Percentiles rank a stretch among this genome's conserved stretches.
Conservation (phyloP, 2,329 filamentous ascomycete species). For the Fusarium verrucosum region DNA sequence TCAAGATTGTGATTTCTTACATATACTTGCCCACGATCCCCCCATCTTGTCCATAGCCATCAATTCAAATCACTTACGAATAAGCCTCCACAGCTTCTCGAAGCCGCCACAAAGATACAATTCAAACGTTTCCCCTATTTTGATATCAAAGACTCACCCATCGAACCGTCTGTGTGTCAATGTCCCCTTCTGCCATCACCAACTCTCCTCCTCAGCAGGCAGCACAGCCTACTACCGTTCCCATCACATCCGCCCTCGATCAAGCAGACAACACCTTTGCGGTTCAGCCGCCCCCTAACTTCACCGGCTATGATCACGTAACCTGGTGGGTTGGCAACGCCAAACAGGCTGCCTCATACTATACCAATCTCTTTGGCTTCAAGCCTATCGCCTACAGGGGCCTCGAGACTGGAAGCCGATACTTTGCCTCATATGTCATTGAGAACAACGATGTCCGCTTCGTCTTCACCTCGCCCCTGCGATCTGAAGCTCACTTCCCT, state of each 20-base stretch:
- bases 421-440: slow-evolving; percentile 84
- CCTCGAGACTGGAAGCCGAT: slow-evolving; percentile 85
- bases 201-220: slow-evolving; percentile 59
- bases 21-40: slow-evolving; percentile 32
- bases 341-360: slow-evolving; percentile 92
- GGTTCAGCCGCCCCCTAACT: slow-evolving; percentile 64
- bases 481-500: slow-evolving; percentile 65
- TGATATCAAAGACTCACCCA: slow-evolving; percentile 20
- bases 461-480: slow-evolving; percentile 83
- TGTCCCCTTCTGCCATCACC: slow-evolving; percentile 69
- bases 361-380: slow-evolving; percentile 89
- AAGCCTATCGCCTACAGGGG: slow-evolving; percentile 82
- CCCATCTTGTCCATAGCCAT: slow-evolving; percentile 10
- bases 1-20: slow-evolving; percentile 36
- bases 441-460: slow-evolving; percentile 80
- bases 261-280: slow-evolving; percentile 59
- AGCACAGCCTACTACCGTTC: slow-evolving; percentile 49
- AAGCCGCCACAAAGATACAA: slow-evolving; percentile 17
- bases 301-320: slow-evolving; percentile 90
- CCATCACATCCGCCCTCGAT: slow-evolving; percentile 46
- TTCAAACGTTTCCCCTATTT: slow-evolving; percentile 8
- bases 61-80: slow-evolving; percentile 9
- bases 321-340: slow-evolving; percentile 98
- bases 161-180: slow-evolving; percentile 48
- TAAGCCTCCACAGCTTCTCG: slow-evolving; percentile 19